A percentile compares a stretch with the other conserved stretches of the same genome.
These are phyloP conservation scores for Nemania bipapillata DNA, from an alignment of 2,329 filamentous ascomycete species.

Conservation along the genomic window DNA sequence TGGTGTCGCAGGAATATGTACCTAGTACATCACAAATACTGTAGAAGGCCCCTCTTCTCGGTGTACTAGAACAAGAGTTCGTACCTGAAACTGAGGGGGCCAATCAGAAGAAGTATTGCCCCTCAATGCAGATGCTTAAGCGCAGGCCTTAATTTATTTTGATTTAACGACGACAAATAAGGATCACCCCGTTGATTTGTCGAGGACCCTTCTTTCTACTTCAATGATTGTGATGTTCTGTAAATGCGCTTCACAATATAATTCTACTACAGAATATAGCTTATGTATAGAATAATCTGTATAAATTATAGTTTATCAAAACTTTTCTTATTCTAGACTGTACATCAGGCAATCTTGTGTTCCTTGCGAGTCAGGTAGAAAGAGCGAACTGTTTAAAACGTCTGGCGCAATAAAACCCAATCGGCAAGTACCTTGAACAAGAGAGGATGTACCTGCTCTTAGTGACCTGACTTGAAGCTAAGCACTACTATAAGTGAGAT, in stretches of 20 bases:
- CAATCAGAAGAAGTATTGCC: slow-evolving; percentile 24
- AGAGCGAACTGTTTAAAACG: slow-evolving; percentile 7
- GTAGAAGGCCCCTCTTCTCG: neutral
- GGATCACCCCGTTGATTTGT: slow-evolving; percentile 25
- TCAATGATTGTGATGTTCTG: slow-evolving; percentile 4
- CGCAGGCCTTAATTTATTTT: slow-evolving; percentile 44
- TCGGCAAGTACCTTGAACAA: slow-evolving; percentile 15
- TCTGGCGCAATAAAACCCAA: neutral
- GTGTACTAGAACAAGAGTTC: slow-evolving; percentile 14
- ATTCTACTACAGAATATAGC: neutral
- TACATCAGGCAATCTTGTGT: neutral
- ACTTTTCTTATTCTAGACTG: neutral
- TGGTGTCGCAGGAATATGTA: slow-evolving; percentile 23
- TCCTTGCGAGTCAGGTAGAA: slow-evolving; percentile 6
- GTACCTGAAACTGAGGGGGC: slow-evolving; percentile 31
- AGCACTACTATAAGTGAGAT: neutral
- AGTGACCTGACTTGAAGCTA: neutral
- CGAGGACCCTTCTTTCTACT: neutral
- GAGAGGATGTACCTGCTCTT: neutral
- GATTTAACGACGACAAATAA: slow-evolving; percentile 19
- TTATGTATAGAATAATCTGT: neutral
- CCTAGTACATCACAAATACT: neutral
- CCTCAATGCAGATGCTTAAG: slow-evolving; percentile 26
- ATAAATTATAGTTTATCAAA: neutral
- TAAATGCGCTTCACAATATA: neutral